Evolutionary conservation across 768 basidiomycete species (phyloP), one percentile per base, ranked within the genome.

Genomic region (Thelephora aurantiotincta): DNA sequence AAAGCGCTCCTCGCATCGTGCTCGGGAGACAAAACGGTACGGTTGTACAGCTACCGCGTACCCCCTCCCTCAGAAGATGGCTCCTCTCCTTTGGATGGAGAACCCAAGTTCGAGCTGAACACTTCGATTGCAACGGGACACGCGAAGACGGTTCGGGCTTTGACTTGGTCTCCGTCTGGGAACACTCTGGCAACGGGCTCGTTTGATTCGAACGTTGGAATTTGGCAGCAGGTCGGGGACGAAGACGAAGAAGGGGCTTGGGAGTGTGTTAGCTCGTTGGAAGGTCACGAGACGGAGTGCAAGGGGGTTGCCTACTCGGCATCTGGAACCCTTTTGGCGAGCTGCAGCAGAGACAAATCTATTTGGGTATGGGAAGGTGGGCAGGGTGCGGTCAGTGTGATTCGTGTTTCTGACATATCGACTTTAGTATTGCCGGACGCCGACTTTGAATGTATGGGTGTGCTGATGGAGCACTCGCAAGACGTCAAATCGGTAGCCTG

Each of bases 301-400:
- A 98, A 98, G 68, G 74, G 81, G 48, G 85, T 93, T 0, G 84
- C 78, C 3, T 97, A 83, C 63, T 89, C 84, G 11, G 67, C 68
- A 33, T 76, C 79, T n/a, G 82, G 76, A 1, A 80, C 73, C 2
- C 63, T 96, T 20, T 69, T 99, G n/a, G 96, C 94, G 7, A 92
- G 84, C 51, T 97, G 93, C 59, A 86, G 87, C 54, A 71, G 96
- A 50, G 96, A 98, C 66, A 99, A 98, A 68, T 89, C 90, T 5
- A 92, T 98, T 0, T 98, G 96, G 96, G 76, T 99, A 33, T 99
- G 96, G 94, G 94, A 97, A 73, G 90, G 93, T 84, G 58, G 57
- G 67, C 56, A 45, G 51, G 41, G 6, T 30, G 9, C 30, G 22
- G 44, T 53, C 35, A 50, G 41, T 13, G 41, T 12, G 11, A 45